Evolutionary conservation across 345 rosid genomes (phyloP).

Genomic region (Rhodamnia argentea): DNA sequence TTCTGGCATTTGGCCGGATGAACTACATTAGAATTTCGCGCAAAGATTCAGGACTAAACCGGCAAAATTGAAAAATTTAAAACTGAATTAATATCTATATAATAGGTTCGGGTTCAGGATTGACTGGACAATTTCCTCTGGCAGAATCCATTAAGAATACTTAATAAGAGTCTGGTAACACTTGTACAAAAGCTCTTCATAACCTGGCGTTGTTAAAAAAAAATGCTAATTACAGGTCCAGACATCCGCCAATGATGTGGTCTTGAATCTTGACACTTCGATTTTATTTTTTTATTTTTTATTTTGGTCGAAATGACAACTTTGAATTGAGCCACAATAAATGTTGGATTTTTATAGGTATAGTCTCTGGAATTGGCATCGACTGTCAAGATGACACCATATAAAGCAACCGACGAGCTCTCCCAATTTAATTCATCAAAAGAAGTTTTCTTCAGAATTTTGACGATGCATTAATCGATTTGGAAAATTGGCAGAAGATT

Average conservation of each 20-base stretch:
- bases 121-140: too few relatives aligned
- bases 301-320: too few relatives aligned
- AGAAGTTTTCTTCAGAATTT: neutral
- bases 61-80: too few relatives aligned
- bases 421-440: neutral
- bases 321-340: neutral
- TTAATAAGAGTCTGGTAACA: too few relatives aligned
- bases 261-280: neutral
- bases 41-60: too few relatives aligned
- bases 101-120: too few relatives aligned
- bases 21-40: too few relatives aligned
- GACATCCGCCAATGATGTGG: neutral
- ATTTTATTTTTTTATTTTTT: too few relatives aligned
- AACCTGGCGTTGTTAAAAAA: neutral
- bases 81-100: too few relatives aligned
- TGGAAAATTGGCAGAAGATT: neutral
- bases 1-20: too few relatives aligned
- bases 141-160: too few relatives aligned
- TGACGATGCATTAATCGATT: neutral
- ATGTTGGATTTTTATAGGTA: neutral
- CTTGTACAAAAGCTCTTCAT: too few relatives aligned
- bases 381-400: neutral
- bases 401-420: neutral
- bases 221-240: neutral
- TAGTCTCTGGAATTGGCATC: neutral